Evolutionary conservation across 805 yeast genomes (phyloP), one percentile per base, ranked within the genome.

Genomic region (Scheffersomyces stipitis): DNA sequence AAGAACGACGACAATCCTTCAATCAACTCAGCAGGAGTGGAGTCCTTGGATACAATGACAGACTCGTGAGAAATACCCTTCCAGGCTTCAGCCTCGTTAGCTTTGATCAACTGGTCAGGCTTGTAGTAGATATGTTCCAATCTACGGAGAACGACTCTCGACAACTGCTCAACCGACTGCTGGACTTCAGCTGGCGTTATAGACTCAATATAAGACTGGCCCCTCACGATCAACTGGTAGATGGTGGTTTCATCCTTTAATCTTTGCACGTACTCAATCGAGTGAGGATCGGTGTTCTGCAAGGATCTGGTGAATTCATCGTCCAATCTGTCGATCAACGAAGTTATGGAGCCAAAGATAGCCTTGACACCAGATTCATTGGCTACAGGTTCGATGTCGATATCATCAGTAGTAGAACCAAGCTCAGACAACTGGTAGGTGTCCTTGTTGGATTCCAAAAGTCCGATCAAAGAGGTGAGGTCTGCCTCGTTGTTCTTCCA

Each of bases 111-210:
- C 45, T 76, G 78, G 39, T 76, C 75, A 26, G 96, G 91, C 71
- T 93, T 93, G 80, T 81, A 93, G 71, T 93, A 93, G 44, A 93
- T 75, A 66, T 87, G 96, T 54, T 91, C 96, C 54, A 93, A 70
- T 69, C 99, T 80, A 60, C 93, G 83, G 36, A 82, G 72, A 31
- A 88, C 72, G 32, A 88, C 75, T 62, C 98, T 80, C 18, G 86
- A 77, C 49, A 86, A 70, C 51, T 78, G 81, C 51, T 75, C 81
- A 49, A 76, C 72, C 16, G 65, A 60, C 27, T 60, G 53, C 49
- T 48, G 45, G 62, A 66, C 16, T 50, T 31, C 56, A 37, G 66
- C 66, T 27, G 81, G 69, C 40, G 77, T 67, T 36, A 76, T 76
- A 26, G 71, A 58, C 65, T 91, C 97, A 59, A 83, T 75, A 66